Evolutionary conservation across 225 moss, liverwort and hornwort species (phyloP), one percentile per base, ranked within the genome.

Genomic region (Asterella californica): DNA sequence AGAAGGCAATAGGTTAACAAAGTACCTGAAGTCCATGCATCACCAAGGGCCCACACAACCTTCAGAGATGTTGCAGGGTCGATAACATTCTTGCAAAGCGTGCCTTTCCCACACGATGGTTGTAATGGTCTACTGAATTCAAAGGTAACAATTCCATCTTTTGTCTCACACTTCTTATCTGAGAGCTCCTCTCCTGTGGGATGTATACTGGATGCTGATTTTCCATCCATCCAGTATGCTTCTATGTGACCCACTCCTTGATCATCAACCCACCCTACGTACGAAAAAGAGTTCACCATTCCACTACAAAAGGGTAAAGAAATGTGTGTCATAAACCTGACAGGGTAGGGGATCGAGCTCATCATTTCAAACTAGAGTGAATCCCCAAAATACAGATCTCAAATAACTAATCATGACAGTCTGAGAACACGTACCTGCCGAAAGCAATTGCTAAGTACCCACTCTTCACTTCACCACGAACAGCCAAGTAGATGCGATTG

Each of bases 21-120:
- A 52, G n/a, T 83, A 76, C 86, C 89, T 81, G 89, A 88, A 66
- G 86, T 75, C 97, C 97, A 99, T 73, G 91, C 91, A 82, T 93
- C 94, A 79, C 97, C 97, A 88, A 99, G 87, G 46, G 97, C 97
- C 97, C 97, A 99, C 50, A 99, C 95, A 85, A 99, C 91, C 85
- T 99, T 99, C 75, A 95, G 81, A 63, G 83, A 83, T 86, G 78
- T 88, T 21, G 78, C 71, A 75, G 97, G 89, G 80, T 99, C 97
- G 64, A 99, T 99, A 76, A 99, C 93, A 69, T 99, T 99, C 77
- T 91, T 94, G 85, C 97, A 99, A 73, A 95, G 89, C 75, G 88
- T 90, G 76, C 93, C 93, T 79, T 91, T 89, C 78, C 85, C 81
- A 83, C 97, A 99, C 68, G 76, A 87, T 79, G 97, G 97, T 54